Evolutionary conservation across 768 basidiomycete genomes (phyloP).

Genomic region (Tephrocybe rancida): DNA sequence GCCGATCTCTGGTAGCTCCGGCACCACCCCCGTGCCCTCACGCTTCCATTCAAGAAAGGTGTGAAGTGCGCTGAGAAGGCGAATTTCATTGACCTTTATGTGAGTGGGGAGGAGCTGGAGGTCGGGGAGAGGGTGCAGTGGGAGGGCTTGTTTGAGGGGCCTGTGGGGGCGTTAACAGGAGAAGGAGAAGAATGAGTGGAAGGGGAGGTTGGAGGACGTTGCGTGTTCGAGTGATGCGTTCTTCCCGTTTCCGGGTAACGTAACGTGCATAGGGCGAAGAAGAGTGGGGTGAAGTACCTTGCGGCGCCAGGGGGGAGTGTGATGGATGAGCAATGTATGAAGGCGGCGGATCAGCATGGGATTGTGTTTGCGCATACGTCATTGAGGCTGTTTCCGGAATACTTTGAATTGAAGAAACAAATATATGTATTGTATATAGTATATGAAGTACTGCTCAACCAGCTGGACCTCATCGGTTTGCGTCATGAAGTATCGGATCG

Average conservation of each 20-base stretch:
- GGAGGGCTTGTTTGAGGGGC: conserved; percentile 82
- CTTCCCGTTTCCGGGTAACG: conserved; percentile 99
- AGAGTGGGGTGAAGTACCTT: conserved; percentile 91
- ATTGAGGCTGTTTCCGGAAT: conserved; percentile 89
- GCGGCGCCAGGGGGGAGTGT: conserved; percentile 93
- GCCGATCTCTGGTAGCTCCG: conserved; percentile 99
- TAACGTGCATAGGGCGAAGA: conserved; percentile 87
- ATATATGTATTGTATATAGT: neutral
- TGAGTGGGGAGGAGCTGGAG: conserved; percentile 85
- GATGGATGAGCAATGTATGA: conserved; percentile 97
- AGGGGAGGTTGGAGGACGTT: conserved; percentile 75
- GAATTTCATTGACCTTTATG: conserved; percentile 97
- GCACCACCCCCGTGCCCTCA: conserved; percentile 92
- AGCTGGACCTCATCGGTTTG: neutral
- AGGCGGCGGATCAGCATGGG: conserved; percentile 90
- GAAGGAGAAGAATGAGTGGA: conserved; percentile 78
- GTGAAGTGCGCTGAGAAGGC: conserved; percentile 98
- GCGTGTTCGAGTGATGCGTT: conserved; percentile 97
- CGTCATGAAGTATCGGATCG: neutral
- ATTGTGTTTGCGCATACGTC: conserved; percentile 92
- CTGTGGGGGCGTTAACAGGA: conserved; percentile 66
- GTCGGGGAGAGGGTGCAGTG: conserved; percentile 89
- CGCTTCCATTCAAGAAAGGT: conserved; percentile 95
- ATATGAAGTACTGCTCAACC: neutral
- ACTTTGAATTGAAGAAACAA: too few relatives aligned